phyloP scores from a whole-genome alignment of 345 rosid genomes.

The Cardiospermum halicacabum region DNA sequence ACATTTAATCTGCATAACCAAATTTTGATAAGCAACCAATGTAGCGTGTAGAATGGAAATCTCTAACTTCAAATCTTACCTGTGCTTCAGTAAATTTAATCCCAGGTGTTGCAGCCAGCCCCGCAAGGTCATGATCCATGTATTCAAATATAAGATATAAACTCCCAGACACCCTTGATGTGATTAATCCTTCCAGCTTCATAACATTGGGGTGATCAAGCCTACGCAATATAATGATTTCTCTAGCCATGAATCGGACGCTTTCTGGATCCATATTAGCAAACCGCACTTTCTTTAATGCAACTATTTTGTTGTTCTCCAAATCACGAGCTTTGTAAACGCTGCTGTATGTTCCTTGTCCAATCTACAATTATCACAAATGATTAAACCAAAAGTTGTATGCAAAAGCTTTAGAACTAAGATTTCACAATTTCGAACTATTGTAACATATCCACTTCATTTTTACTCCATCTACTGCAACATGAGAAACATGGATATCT shows the following conservation, averaged over 20 bases:
- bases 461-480: background rate
- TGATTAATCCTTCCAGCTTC: slow-evolving; percentile 58
- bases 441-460: background rate
- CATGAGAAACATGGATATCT: background rate
- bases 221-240: slow-evolving; percentile 45
- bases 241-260: slow-evolving; percentile 68
- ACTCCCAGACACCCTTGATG: slow-evolving; percentile 49
- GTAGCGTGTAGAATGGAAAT: background rate
- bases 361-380: slow-evolving; percentile 38
- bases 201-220: slow-evolving; percentile 60
- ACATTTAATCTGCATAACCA: slow-evolving; percentile 42
- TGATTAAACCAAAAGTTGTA: background rate
- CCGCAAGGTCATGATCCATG: slow-evolving; percentile 66
- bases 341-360: slow-evolving; percentile 66
- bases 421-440: background rate
- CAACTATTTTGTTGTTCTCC: slow-evolving; percentile 49
- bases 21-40: background rate
- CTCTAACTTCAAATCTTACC: slow-evolving; percentile 26
- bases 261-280: slow-evolving; percentile 68
- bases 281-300: slow-evolving; percentile 57
- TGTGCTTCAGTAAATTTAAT: slow-evolving; percentile 45
- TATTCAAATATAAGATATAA: slow-evolving; percentile 54
- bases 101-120: slow-evolving; percentile 42
- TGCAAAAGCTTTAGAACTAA: background rate
- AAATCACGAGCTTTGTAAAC: slow-evolving; percentile 58